These are phyloP conservation scores for Metschnikowia lachancei DNA, from an alignment of 805 yeast genomes.

Conservation along the genomic window DNA sequence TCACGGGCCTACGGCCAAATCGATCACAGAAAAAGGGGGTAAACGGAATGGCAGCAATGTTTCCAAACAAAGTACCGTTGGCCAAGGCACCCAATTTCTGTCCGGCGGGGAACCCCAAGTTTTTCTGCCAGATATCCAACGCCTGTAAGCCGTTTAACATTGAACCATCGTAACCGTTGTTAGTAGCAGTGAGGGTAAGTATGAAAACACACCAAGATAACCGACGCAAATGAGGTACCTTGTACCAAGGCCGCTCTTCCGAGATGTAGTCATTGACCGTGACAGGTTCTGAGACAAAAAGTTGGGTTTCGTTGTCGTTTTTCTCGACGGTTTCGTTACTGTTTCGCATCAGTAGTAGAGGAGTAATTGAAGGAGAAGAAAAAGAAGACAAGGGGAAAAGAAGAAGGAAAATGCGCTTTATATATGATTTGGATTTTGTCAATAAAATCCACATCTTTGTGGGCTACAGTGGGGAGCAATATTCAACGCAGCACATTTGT, in stretches of 20 bases:
- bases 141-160: conserved; percentile 52
- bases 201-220: conserved; percentile 40
- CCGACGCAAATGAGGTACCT: conserved; percentile 35
- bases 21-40: conserved; percentile 29
- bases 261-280: conserved; percentile 16
- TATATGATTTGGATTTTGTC: too few species aligned
- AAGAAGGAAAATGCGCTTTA: too few species aligned
- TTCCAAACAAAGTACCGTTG: conserved; percentile 36
- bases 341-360: too few species aligned
- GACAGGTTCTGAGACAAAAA: conserved; percentile 1
- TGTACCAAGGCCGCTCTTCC: conserved; percentile 28
- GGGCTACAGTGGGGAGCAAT: too few species aligned
- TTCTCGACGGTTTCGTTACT: conserved; percentile 4
- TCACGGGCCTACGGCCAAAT: conserved; percentile 40
- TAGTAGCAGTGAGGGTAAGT: conserved; percentile 46
- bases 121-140: conserved; percentile 38
- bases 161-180: conserved; percentile 30
- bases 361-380: too few species aligned
- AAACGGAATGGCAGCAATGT: conserved; percentile 26
- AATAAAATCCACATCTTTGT: too few species aligned
- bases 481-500: too few species aligned
- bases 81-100: conserved; percentile 24
- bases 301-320: conserved; percentile 1
- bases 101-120: conserved; percentile 29
- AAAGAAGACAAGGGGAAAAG: too few species aligned